Conservation (phyloP, 805 yeast genomes). For the Zygotorulaspora florentina region DNA sequence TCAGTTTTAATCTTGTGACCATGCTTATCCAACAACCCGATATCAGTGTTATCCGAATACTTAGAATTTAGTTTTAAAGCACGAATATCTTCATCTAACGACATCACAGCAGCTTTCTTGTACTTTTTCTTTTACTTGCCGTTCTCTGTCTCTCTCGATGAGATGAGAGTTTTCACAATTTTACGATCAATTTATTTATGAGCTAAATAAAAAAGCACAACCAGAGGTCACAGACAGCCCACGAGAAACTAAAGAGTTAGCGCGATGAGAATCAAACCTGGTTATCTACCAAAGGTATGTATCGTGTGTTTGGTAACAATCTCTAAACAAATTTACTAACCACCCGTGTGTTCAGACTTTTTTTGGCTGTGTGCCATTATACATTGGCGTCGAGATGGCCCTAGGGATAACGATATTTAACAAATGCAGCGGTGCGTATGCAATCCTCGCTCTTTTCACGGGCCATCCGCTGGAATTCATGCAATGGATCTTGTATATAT, state of each 20-base stretch:
- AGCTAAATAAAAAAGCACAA: background rate
- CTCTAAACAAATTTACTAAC: background rate
- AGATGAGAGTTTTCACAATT: conserved; percentile 2
- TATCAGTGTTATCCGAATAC: conserved; percentile 37
- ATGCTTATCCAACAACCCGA: conserved; percentile 55
- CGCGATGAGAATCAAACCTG: conserved; percentile 3
- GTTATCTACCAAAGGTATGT: conserved; percentile 23
- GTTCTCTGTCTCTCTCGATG: background rate
- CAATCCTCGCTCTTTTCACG: conserved; percentile 78
- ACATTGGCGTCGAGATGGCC: conserved; percentile 80
- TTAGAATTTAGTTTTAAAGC: conserved; percentile 13
- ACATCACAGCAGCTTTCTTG: conserved; percentile 9
- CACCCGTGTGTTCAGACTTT: conserved; percentile 43
- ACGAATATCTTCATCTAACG: conserved; percentile 24
- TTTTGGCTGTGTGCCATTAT: conserved; percentile 69
- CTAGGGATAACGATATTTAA: conserved; percentile 74
- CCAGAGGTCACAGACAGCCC: background rate
- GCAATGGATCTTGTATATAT: conserved; percentile 76
- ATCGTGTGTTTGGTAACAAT: background rate
- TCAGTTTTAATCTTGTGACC: conserved; percentile 63
- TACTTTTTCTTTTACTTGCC: background rate
- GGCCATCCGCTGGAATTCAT: conserved; percentile 79
- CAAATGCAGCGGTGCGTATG: conserved; percentile 86
- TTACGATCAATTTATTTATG: background rate
- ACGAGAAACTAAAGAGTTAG: background rate